Evolutionary conservation across 2,329 filamentous ascomycete genomes (phyloP), one percentile per base, ranked within the genome.

Genomic region (Cladorrhinum sp.): DNA sequence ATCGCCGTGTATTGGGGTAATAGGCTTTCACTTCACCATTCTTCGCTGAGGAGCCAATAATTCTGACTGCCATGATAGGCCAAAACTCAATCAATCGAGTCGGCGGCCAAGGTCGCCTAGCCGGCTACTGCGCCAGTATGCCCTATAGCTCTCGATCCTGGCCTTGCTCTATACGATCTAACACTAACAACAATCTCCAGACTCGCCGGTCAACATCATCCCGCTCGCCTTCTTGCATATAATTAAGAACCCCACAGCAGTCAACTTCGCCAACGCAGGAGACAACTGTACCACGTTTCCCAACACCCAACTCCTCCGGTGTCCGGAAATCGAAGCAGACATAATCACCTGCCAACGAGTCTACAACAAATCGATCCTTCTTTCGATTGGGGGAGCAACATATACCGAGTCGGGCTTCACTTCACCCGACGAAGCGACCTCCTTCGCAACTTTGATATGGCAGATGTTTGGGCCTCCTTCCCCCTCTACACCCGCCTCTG

Each of bases 311-410:
- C 76, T 89, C 8, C 74, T 86, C 16, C 77, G 80, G 62, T 91
- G 88, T 66, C 82, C 87, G 0, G 74, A 89, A 63, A 81, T 91
- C 49, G 87, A 82, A 85, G 74, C 73, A 46, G 82, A 84, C 63
- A 84, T 85, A 66, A 73, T 76, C 62, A 69, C 79, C 9, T 93
- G 89, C 74, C 89, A 92, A 72, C 66, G 73, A 14, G 74, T 71
- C 63, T 33, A 54, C 28, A 82, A 82, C 64, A 92, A 92, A 75
- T 90, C 87, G 1, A 86, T 92, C 65, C 71, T 91, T 50, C 79
- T 92, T 9, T 91, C 89, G 2, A 79, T 92, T 50, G 89, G 88
- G 18, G 89, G 90, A 30, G 85, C 85, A 2, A 87, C 86, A 1
- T 90, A 90, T 72, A 84, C 78, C 18, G 86, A 90, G 71, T 87